These are phyloP conservation scores for Colletotrichum spaethianum DNA, from an alignment of 2,329 filamentous ascomycete species.

Conservation along the genomic window DNA sequence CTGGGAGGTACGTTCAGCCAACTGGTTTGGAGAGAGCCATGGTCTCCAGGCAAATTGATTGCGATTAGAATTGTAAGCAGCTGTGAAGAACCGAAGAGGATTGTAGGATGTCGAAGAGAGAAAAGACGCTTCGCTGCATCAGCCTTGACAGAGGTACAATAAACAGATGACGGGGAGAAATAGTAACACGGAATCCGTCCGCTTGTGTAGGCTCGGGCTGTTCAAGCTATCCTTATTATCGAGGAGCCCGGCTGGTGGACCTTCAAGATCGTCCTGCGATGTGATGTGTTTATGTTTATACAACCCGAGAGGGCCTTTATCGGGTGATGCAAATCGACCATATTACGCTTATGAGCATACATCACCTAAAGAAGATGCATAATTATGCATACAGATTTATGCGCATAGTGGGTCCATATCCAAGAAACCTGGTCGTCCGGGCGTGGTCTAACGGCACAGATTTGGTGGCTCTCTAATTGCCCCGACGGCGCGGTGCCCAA, in stretches of 20 bases:
- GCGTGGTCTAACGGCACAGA: background rate
- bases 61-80: background rate
- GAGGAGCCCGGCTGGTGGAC: background rate
- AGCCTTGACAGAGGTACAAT: background rate
- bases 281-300: background rate
- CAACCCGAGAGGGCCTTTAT: background rate
- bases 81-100: background rate
- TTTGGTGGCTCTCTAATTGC: slow-evolving; percentile 20
- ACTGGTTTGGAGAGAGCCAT: background rate
- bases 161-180: background rate
- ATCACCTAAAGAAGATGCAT: background rate
- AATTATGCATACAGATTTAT: background rate
- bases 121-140: background rate
- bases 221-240: background rate
- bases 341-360: background rate
- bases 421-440: background rate
- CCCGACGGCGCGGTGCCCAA: slow-evolving; percentile 22
- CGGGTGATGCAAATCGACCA: background rate
- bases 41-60: background rate
- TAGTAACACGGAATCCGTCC: background rate
- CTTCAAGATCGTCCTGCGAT: background rate
- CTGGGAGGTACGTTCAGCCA: background rate
- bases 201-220: background rate
- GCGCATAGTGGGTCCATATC: background rate
- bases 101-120: background rate